Base-by-base conservation (phyloP, 495 filamentous ascomycete species). In the Aspergillus bertholletiae region DNA sequence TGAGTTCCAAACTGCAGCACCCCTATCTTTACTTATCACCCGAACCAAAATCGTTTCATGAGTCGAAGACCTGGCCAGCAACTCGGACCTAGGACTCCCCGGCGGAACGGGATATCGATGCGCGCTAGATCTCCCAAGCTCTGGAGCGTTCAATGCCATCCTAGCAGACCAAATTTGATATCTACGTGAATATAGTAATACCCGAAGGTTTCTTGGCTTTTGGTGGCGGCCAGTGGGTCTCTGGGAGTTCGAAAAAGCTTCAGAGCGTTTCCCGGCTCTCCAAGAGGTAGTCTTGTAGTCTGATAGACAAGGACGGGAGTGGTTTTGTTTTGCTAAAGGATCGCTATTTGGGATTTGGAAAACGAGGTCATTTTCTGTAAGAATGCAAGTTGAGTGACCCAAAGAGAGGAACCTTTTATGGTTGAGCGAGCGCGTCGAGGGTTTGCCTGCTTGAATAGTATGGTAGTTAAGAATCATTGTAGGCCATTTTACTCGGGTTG, bases 111-210 rank as follows among this genome's bases (percentile, higher is more conserved):
- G 58, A 12, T 66, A 60, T 27, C 58, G 64, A 7, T 49, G 40
- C 2, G 53, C 45, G 24, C 58, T 51, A 22, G 56, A 22, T 15
- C 54, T 21, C 2, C 53, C 28, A 9, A 27, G 34, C 11, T 53
- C 53, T 2, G 48, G 49, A 20, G 64, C 55, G 39, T 65, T 56
- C 7, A 75, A 18, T 43, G 74, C 67, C 69, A 77, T 70, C 26
- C 63, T 59, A 18, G 72, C 66, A 8, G 73, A 71, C 74, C 74
- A 77, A 20, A 55, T 49, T 28, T 66, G 63, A 45, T 70, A 67
- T 43, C 55, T 74, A 3, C 58, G 55, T 28, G 54, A 51, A 35
- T 52, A 15, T 45, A 30, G 47, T 2, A 55, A 21, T 18, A 15
- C 7, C 9, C 37, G 17, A 11, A 45, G 12, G 28, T 18, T 12